Base-by-base conservation (phyloP, 768 basidiomycete species). In the Tricholoma furcatifolium region DNA sequence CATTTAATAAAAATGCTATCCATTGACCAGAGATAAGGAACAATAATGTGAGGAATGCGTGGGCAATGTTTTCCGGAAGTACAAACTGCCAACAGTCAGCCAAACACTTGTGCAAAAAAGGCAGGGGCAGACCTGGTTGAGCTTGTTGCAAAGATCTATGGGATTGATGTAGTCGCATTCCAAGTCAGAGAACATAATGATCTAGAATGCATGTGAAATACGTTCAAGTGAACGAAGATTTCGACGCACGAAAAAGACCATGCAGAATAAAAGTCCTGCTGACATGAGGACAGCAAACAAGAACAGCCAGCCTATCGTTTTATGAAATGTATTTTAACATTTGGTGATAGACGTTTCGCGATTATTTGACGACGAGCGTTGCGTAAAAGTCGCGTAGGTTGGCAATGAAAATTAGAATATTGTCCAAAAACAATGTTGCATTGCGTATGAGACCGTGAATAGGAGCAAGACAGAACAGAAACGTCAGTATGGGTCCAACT, bases 161-260 rank as follows among this genome's bases (percentile, higher is more conserved):
- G 97, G 97, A 74, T 99, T 99, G 79, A 98, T 96, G 76, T 98
- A 98, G 81, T 97, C 94, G 79, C 93, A 97, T 75, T 98, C 96
- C 67, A 98, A 77, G 76, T 98, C 97, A 40, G 94, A 97, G 79
- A 98, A 98, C 96, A 98, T 98, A 78, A 99, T 98, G 65, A 99
- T 98, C 96, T 98, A 31, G 32, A 30, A 40, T 35, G n/a, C 31
- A 31, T 47, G 20, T 43, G 34, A 49, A 47, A 38, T 18, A 34
- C 30, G 32, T 15, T 24, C 43, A 48, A 40, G 36, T 42, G 48
- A 51, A 46, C 21, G 14, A 11, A 27, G 5, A 39, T 15, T n/a
- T 14, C 20, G 40, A 87, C 93, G 72, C 64, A 98, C 96, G 73
- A 97, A 99, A 80, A 98, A 99, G 68, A 99, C 97, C 89, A 94